phyloP scores from a whole-genome alignment of 1,139 yeast species.

The Meyerozyma sp. region DNA sequence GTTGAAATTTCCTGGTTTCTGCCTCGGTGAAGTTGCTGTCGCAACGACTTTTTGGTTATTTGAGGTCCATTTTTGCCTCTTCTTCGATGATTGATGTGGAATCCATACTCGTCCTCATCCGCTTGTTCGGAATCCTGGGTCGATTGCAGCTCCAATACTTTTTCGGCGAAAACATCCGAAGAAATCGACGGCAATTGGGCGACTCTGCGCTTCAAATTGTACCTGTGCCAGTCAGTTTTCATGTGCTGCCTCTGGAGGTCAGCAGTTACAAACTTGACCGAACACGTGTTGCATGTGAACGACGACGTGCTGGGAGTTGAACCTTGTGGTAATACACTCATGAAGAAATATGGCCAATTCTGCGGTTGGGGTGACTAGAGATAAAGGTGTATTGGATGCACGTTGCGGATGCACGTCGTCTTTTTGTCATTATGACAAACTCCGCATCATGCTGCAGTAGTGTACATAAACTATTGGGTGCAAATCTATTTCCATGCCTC shows the following conservation, averaged over 20 bases:
- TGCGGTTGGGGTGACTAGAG: no score
- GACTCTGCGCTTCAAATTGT: slow-evolving; percentile 86
- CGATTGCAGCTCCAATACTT: slow-evolving; percentile 37
- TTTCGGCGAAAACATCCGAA: slow-evolving; percentile 78
- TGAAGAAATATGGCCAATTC: background rate
- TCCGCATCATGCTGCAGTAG: background rate
- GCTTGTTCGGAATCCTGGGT: slow-evolving; percentile 22
- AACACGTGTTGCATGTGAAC: slow-evolving; percentile 87
- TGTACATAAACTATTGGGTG: background rate
- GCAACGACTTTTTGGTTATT: slow-evolving; percentile 17
- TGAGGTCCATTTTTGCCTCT: slow-evolving; percentile 16
- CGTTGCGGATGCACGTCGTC: no score
- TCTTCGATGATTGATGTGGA: slow-evolving; percentile 33
- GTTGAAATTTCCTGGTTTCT: slow-evolving; percentile 7
- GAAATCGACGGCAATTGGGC: slow-evolving; percentile 77
- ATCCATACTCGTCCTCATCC: slow-evolving; percentile 65
- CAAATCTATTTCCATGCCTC: slow-evolving; percentile 17
- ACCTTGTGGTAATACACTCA: slow-evolving; percentile 18
- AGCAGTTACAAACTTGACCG: slow-evolving; percentile 68
- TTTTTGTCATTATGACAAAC: background rate
- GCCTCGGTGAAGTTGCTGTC: slow-evolving; percentile 14
- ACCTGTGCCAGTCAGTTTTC: slow-evolving; percentile 96
- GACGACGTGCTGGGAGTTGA: slow-evolving; percentile 29
- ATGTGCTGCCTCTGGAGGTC: slow-evolving; percentile 84
- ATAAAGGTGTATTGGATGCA: background rate